Conservation (phyloP, 768 basidiomycete species). For the Kondoa malvinella region DNA sequence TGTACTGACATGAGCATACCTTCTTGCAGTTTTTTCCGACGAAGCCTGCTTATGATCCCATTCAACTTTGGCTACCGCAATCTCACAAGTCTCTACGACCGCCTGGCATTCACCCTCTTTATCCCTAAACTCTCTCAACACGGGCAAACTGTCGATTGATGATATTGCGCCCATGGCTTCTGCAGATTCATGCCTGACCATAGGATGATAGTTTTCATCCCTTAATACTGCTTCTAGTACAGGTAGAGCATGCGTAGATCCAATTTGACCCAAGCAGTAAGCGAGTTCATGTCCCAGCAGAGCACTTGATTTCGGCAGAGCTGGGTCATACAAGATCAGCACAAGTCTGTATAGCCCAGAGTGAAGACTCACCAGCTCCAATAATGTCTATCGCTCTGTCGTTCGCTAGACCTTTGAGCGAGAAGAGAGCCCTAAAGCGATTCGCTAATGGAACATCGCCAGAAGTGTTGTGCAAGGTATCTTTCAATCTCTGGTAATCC, state of each 20-base stretch:
- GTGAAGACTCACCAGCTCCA: constrained; percentile 49
- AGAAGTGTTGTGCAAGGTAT: constrained; percentile 56
- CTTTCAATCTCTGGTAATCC: constrained; percentile 53
- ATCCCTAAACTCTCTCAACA: constrained; percentile 52
- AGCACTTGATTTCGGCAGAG: constrained; percentile 69
- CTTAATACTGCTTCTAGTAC: constrained; percentile 59
- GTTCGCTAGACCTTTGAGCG: constrained; percentile 60
- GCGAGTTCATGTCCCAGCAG: constrained; percentile 92
- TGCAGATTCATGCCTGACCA: constrained; percentile 99
- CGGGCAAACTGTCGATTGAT: constrained; percentile 44
- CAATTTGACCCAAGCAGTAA: constrained; percentile 89
- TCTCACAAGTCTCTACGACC: constrained; percentile 81
- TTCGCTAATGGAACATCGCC: constrained; percentile 62
- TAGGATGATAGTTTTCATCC: constrained; percentile 58
- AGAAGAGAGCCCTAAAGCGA: constrained; percentile 78
- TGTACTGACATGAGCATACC: not conserved
- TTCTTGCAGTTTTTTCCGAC: constrained; percentile 15
- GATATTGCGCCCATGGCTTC: constrained; percentile 96
- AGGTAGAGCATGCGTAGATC: constrained; percentile 53
- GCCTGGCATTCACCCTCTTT: constrained; percentile 54
- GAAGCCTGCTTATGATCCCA: constrained; percentile 47
- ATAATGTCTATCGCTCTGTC: constrained; percentile 56
- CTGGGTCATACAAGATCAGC: constrained; percentile 34
- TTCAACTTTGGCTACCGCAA: constrained; percentile 83
- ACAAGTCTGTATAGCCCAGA: constrained; percentile 7